Base-by-base conservation (phyloP, 495 filamentous ascomycete genomes). In the Pseudoneurospora amorphoporcata region DNA sequence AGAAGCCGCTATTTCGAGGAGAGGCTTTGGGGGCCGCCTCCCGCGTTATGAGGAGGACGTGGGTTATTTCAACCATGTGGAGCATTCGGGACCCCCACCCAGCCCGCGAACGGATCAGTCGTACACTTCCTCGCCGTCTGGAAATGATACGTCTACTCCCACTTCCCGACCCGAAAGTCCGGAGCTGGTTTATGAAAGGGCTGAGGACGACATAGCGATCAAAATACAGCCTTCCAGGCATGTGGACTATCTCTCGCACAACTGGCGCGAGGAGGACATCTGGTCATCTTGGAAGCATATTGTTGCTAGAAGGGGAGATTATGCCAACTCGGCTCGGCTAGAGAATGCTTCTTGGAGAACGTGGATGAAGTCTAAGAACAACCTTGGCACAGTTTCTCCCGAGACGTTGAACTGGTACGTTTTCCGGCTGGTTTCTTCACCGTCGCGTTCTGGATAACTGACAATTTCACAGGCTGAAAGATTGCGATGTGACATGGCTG, bases 341-440 rank as follows among this genome's bases (percentile, higher is more conserved):
- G 95, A 99, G 80, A 99, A 99, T 83, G 95, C 95, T 5, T 97
- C 95, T 4, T 99, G 95, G 95, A 87, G 95, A 77, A 95, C 94
- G n/a, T 99, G 95, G 95, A 89, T 92, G 78, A 98, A 98, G 79
- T 83, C 90, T 23, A 97, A 96, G 78, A 89, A 94, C 78, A 88
- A 91, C 35, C 81, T 98, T 71, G 90, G 89, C 78, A 98, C 95
- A 0, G 89, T 97, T 5, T 94, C 94, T 8, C 92, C 94, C 8
- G 92, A 97, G 79, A 91, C 90, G 3, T 81, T 98, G 68, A 97
- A 98, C 79, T 98, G 94, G 94, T 96, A 80, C 72, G 89, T 85
- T 39, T 12, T 35, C 14, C 6, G 12, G 53, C 53, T 61, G 53
- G 53, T 10, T 45, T 7, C 9, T 73, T 39, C 16, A 23, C 16